Conservation (phyloP, 106 monocot genomes). For the Acorus calamus region DNA sequence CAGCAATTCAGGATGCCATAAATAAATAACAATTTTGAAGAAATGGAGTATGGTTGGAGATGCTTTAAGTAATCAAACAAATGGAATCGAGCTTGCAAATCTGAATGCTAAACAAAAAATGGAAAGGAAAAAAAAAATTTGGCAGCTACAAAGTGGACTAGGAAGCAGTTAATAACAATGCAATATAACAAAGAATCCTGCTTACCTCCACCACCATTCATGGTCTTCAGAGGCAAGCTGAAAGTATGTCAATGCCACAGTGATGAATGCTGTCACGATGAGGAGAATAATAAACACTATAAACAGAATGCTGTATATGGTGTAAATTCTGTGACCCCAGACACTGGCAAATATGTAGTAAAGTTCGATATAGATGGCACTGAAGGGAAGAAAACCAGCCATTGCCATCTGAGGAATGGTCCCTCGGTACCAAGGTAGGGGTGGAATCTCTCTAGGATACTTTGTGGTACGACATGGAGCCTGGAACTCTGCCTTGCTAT, state of each 20-base stretch:
- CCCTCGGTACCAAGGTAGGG: constrained; percentile 7
- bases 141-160: too few species aligned
- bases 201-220: constrained; percentile 19
- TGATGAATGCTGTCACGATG: constrained; percentile 11
- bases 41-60: too few species aligned
- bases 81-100: too few species aligned
- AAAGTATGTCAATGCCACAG: constrained; percentile 10
- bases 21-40: too few species aligned
- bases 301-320: constrained; percentile 11
- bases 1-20: too few species aligned
- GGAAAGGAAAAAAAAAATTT: too few species aligned
- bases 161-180: too few species aligned
- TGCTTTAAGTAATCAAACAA: too few species aligned
- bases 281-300: constrained; percentile 10
- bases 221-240: constrained; percentile 14
- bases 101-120: too few species aligned
- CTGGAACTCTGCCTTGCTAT: constrained; percentile 5
- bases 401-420: constrained; percentile 9
- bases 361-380: constrained; percentile 12
- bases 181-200: too few species aligned
- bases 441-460: constrained; percentile 9
- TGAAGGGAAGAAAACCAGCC: constrained; percentile 11
- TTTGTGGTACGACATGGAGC: constrained; percentile 11
- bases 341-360: constrained; percentile 10
- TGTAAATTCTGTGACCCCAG: constrained; percentile 8